Evolutionary conservation across 176 grass and related monocot species (phyloP), one percentile per base, ranked within the genome.

Genomic region (Cenchrus americanus): DNA sequence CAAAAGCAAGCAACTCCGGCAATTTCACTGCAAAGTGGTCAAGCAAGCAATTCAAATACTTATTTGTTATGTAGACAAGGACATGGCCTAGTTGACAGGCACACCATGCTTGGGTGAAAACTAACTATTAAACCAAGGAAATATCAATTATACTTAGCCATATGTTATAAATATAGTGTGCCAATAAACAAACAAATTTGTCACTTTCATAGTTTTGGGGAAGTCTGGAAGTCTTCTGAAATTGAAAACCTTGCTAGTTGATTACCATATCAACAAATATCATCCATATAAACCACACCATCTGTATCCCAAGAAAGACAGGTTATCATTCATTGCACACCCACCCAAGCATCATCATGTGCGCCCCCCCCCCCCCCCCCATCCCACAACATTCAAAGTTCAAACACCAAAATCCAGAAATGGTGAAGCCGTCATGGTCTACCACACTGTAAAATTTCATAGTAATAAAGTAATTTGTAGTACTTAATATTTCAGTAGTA

Each of bases 1-100:
- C 96, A 85, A 73, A 89, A 50, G 87, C 41, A 69, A 98, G 96
- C 77, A 98, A 72, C 86, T 98, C 96, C 48, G 96, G 96, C 68
- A 98, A 85, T 80, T 98, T 98, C 58, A 98, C 96, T 98, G 83
- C 55, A 86, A 88, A 84, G 14, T 30, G 10, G 41, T 18, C 65
- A 62, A 83, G 72, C 7, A 2, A 86, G 62, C 14, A 59, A 7
- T 66, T 76, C 44, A 48, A 88, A 52, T 1, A 50, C 46, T 21
- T 58, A 58, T 22, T 18, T 60, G 46, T 27, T 76, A 65, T 71
- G 23, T 59, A 66, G 9, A 52, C 5, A 78, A 78, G 2, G 21
- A 41, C 67, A n/a, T 21, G 3, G 3, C 24, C 34, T 40, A 17
- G 49, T 55, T 55, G 18, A 55, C 30, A 76, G n/a, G 41, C 34